Evolutionary conservation across 2,329 filamentous ascomycete genomes (phyloP), one percentile per base, ranked within the genome.

Genomic region (Fusarium mundagurra): DNA sequence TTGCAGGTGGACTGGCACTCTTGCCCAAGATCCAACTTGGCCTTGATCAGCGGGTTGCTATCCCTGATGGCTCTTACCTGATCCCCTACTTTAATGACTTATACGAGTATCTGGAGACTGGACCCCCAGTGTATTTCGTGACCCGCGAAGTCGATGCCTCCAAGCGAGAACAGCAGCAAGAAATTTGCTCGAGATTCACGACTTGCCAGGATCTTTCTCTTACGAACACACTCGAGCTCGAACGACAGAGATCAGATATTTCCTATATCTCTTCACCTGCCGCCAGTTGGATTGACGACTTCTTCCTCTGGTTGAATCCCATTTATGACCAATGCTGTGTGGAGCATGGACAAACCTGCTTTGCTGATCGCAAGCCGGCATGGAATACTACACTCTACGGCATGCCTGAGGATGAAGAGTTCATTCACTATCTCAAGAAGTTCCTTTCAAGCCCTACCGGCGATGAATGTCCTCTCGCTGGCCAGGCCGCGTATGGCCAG

Each of bases 11-110:
- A 17, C 83, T 99, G 31, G 94, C 95, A 3, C 86, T 99, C 38
- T 88, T 98, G 22, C 97, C 96, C 0, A 90, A 92, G 73, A 91
- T 99, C 24, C 85, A 96, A 76, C 90, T 99, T 47, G 96, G 96
- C 0, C 87, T 99, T 34, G 96, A 99, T 79, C 96, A 99, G 84
- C 92, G 96, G 24, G 96, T 98, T 62, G 96, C 96, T 17, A 93
- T 99, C 66, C 96, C 96, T 0, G 94, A 93, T 73, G 95, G 94
- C 78, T 98, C 96, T 3, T 99, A 99, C 81, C 86, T 99, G 58
- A 98, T 99, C 71, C 91, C 93, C 16, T 99, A 98, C 83, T 99
- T 99, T 84, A 95, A 98, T 79, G 96, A 99, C 81, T 86, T 99
- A 36, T 97, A 98, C 81, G 91, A 91, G 68, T 99, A 99, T 81